Evolutionary conservation across 345 rosid genomes (phyloP).

Genomic region (Kandelia obovata): DNA sequence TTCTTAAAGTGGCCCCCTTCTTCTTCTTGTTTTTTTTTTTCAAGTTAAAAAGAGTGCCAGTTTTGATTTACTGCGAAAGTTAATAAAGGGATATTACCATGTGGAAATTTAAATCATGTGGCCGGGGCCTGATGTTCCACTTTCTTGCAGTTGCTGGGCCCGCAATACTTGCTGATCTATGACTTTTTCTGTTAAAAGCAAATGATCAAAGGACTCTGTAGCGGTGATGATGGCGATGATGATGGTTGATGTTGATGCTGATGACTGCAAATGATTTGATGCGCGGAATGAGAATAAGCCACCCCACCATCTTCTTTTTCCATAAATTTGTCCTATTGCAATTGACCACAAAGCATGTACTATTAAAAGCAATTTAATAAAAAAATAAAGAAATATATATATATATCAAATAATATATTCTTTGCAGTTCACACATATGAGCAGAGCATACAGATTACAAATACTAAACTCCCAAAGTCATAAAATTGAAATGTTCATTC

Average conservation of each 20-base stretch:
- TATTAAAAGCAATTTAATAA: no score
- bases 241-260: slow-evolving; percentile 3
- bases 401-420: no score
- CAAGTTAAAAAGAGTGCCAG: not conserved
- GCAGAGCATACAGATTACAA: no score
- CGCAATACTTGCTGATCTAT: slow-evolving; percentile 17
- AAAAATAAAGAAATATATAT: no score
- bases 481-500: no score
- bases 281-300: slow-evolving; percentile 21
- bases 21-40: not conserved
- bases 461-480: no score
- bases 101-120: slow-evolving; percentile 27
- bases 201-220: slow-evolving; percentile 5
- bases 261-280: slow-evolving; percentile 29
- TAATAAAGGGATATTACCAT: slow-evolving; percentile 1
- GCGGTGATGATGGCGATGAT: slow-evolving; percentile 3
- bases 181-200: not conserved
- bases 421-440: no score
- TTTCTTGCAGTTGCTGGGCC: slow-evolving; percentile 18
- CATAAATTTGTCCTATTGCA: not conserved
- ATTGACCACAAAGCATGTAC: not conserved
- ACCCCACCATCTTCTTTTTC: not conserved
- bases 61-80: slow-evolving; percentile 3
- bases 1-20: no score
- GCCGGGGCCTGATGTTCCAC: slow-evolving; percentile 1